Evolutionary conservation across 441 rosid genomes (phyloP), one percentile per base, ranked within the genome.

Genomic region (Brassica hybrid): DNA sequence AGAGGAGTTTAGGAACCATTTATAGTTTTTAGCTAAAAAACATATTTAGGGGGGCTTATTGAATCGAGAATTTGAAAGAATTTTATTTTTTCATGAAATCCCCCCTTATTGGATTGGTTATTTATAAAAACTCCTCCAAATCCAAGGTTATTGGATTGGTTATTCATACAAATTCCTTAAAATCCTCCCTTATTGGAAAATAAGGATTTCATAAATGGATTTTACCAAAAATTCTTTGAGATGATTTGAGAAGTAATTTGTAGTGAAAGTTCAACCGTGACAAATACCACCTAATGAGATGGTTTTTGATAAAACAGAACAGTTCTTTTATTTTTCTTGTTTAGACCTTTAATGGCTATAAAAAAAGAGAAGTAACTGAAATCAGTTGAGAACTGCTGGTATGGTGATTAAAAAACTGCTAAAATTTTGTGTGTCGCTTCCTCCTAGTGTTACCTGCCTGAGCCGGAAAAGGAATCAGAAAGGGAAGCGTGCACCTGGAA

Each of bases 401-500:
- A 8, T 36, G 43, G 43, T 36, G 43, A 36, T 36, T 36, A 36
- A 36, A 5, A 34, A 36, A 36, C 43, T 36, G 43, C 43, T 36
- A 10, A 36, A 36, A 36, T 8, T 38, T 38, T 38, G 43, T 38
- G 43, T 9, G 3, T 38, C 43, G 43, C 2, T 4, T 38, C 43
- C 12, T 9, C 41, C 43, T 38, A 8, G 12, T 38, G 43, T 11
- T 43, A 11, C 14, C n/a, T 43, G 50, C 50, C 12, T 43, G 50
- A 0, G 50, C 50, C n/a, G 50, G n/a, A 43, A 43, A 43, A 11
- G 50, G 48, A 12, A 43, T 11, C 50, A 1, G 50, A 7, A 43
- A 38, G 12, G 9, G 93, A 84, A 61, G 80, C 73, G 0, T 89
- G 83, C 30, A 87, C 52, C 74, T 89, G 93, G 74, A 92, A 88